These are phyloP conservation scores for Leersia perrieri DNA, from an alignment of 176 grass and related monocot genomes.

Conservation along the genomic window DNA sequence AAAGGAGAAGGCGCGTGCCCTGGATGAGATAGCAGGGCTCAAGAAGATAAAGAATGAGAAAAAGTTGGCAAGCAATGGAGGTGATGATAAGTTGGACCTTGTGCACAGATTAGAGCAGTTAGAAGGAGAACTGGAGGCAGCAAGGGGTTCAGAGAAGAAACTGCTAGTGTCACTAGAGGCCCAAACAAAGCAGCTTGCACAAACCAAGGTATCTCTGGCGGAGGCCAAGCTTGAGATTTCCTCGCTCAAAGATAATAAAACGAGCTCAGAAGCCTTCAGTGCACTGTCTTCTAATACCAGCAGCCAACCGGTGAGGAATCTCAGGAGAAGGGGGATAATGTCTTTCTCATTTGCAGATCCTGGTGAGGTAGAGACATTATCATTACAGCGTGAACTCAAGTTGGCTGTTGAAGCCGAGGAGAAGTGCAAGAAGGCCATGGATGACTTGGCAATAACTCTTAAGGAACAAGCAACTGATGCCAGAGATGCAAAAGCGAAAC, in stretches of 20 bases:
- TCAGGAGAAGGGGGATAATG: constrained; percentile 45
- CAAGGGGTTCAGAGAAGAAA: constrained; percentile 75
- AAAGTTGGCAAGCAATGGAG: constrained; percentile 27
- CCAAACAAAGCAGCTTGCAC: constrained; percentile 74
- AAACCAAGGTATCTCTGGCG: constrained; percentile 72
- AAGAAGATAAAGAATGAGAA: constrained; percentile 36
- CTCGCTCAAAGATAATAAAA: constrained; percentile 48
- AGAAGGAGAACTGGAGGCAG: constrained; percentile 56
- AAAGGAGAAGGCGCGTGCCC: constrained; percentile 42
- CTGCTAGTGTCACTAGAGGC: constrained; percentile 48
- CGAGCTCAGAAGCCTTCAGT: constrained; percentile 25
- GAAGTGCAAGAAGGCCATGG: constrained; percentile 88
- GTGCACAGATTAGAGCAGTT: constrained; percentile 41
- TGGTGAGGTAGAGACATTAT: constrained; percentile 44
- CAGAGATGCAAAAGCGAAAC: constrained; percentile 52
- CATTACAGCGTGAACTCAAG: constrained; percentile 69
- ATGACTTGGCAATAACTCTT: constrained; percentile 77
- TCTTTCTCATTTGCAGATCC: constrained; percentile 39
- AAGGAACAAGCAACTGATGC: constrained; percentile 58
- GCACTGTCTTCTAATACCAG: constrained; percentile 10
- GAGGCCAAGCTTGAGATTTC: constrained; percentile 75
- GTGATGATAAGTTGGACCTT: constrained; percentile 28
- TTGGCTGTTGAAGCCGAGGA: constrained; percentile 73
- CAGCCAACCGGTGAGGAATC: constrained; percentile 33
- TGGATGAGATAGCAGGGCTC: constrained; percentile 53